Evolutionary conservation across 495 filamentous ascomycete genomes (phyloP).

Genomic region (Neurospora sp.): DNA sequence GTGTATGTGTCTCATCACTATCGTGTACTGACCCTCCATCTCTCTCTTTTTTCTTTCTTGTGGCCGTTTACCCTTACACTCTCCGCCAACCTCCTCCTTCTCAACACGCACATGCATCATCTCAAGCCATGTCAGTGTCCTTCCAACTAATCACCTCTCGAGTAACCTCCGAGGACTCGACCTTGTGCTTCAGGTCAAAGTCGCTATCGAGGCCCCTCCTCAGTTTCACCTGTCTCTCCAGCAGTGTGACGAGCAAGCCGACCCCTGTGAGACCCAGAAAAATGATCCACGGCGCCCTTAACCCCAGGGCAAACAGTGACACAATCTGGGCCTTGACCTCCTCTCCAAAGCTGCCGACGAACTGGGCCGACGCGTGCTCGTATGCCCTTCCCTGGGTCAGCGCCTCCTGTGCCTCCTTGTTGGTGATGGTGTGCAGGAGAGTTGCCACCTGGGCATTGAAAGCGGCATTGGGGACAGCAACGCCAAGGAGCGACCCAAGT

Average conservation of each 20-base stretch:
- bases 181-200: conserved; percentile 20
- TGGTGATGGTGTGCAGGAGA: not conserved
- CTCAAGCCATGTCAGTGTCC: not conserved
- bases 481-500: conserved; percentile 40
- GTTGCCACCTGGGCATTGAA: conserved; percentile 36
- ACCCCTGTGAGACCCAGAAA: conserved; percentile 8
- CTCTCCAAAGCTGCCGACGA: conserved; percentile 1
- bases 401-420: not conserved
- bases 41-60: not conserved
- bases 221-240: conserved; percentile 28
- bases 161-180: not conserved
- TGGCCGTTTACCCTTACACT: not conserved
- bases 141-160: not conserved
- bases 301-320: conserved; percentile 1
- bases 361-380: conserved; percentile 15
- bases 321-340: conserved; percentile 2
- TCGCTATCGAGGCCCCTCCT: conserved; percentile 27
- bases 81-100: not conserved
- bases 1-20: not conserved
- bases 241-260: conserved; percentile 17
- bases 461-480: conserved; percentile 35
- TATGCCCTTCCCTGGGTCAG: conserved; percentile 11
- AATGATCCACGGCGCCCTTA: conserved; percentile 10
- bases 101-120: not conserved
- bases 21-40: not conserved